These are phyloP conservation scores for Chalciporus chontae DNA, from an alignment of 768 basidiomycete species.

Conservation along the genomic window DNA sequence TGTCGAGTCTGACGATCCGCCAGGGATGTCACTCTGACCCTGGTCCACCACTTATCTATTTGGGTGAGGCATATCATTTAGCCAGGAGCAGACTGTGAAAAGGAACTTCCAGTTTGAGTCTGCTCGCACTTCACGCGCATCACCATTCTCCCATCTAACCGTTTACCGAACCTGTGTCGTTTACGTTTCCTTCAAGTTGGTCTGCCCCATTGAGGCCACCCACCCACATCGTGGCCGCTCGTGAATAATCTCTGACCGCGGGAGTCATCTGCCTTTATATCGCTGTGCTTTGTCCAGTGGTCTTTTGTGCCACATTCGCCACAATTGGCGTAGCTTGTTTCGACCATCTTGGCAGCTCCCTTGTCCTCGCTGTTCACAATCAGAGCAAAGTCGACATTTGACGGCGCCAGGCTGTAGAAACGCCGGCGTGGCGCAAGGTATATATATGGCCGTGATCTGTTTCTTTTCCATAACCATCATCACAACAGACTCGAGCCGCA, in stretches of 20 bases:
- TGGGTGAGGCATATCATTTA: slow-evolving; percentile 5
- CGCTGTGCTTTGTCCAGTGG: slow-evolving; percentile 6
- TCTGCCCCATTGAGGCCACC: neutral
- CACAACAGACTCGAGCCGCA: neutral
- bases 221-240: slow-evolving; percentile 12
- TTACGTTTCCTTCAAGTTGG: slow-evolving; percentile 13
- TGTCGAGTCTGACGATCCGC: slow-evolving; percentile 7
- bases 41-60: slow-evolving; percentile 1
- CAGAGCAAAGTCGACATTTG: neutral
- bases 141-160: neutral
- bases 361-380: neutral
- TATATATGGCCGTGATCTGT: neutral
- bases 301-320: slow-evolving; percentile 5
- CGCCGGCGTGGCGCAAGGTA: slow-evolving; percentile 12
- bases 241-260: neutral
- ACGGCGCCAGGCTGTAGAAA: neutral
- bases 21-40: slow-evolving; percentile 8
- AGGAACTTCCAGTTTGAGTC: neutral
- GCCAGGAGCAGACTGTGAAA: slow-evolving; percentile 6
- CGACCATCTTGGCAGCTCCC: neutral
- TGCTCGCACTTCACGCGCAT: neutral
- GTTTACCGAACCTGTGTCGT: neutral
- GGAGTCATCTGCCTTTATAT: slow-evolving; percentile 1
- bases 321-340: slow-evolving; percentile 1
- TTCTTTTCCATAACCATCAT: slow-evolving; percentile 1